Conservation (phyloP, 164 flowering plant species). For the Vitis vinifera region ASM3070453v1 NC_081818.1:28927001-28927500, state of each 20-base stretch:
- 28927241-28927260: slow-evolving; percentile 90
- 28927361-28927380: not conserved
- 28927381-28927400: not conserved
- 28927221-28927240: slow-evolving; percentile 99
- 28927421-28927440: slow-evolving; percentile 4
- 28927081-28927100: not conserved
- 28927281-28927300: not conserved
- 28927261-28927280: slow-evolving; percentile 31
- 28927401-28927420: not conserved
- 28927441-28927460: not conserved
- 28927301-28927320: not conserved
- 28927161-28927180: slow-evolving; percentile 2
- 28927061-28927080: not conserved
- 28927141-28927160: not conserved
- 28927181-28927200: slow-evolving; percentile 95
- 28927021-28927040: not conserved
- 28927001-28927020: not conserved
- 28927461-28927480: no score
- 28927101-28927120: not conserved
- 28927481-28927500: no score
- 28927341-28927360: not conserved
- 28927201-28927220: slow-evolving; percentile 96
- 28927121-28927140: not conserved
- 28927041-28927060: not conserved
- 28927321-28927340: not conserved